A percentile compares a stretch with the other conserved stretches of the same genome.
These are phyloP conservation scores for Prosopis cineraria DNA, from an alignment of 306 rosid species.

Conservation along the genomic window DNA sequence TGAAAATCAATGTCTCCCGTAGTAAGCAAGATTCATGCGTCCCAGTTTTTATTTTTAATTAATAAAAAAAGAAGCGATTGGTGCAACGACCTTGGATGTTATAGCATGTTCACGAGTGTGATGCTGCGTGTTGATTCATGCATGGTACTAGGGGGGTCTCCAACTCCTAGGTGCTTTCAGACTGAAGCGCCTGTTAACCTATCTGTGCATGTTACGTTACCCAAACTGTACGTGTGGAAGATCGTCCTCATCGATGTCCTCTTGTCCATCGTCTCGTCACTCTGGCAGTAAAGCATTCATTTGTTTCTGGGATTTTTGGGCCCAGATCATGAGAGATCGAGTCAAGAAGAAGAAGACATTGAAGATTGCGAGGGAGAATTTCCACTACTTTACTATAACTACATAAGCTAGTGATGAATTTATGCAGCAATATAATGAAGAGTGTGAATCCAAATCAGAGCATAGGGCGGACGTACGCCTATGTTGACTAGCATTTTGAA, in stretches of 20 bases:
- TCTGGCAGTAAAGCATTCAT: constrained; percentile 8
- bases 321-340: neutral
- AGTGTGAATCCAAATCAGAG: neutral
- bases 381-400: neutral
- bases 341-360: neutral
- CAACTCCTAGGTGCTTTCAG: constrained; percentile 53
- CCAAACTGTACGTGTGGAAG: neutral
- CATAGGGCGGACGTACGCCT: neutral
- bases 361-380: neutral
- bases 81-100: constrained; percentile 64
- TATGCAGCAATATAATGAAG: neutral
- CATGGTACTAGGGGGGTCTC: constrained; percentile 49
- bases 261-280: too few relatives aligned
- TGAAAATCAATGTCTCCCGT: neutral
- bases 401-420: neutral
- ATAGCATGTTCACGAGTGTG: constrained; percentile 47
- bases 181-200: constrained; percentile 42
- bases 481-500: neutral
- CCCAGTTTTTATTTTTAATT: neutral
- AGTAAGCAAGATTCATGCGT: neutral
- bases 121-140: constrained; percentile 51
- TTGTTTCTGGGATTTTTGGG: neutral
- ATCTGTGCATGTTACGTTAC: neutral
- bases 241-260: neutral
- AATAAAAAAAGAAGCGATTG: constrained; percentile 32